phyloP scores from a whole-genome alignment of 1,139 yeast genomes.

The Hemisphaericaspora xylanilytica region DNA sequence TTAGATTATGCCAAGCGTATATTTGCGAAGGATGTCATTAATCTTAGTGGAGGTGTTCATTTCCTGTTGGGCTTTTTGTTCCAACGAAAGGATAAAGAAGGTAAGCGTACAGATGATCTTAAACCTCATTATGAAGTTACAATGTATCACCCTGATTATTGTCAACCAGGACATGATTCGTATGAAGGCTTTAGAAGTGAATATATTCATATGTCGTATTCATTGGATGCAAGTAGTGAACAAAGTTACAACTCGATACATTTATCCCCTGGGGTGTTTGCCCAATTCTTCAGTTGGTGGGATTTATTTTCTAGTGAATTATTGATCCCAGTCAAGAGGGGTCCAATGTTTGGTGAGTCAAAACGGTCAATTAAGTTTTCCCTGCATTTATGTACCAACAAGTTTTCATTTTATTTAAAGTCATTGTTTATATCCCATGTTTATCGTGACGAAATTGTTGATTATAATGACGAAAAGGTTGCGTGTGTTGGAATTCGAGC shows the following conservation, averaged over 20 bases:
- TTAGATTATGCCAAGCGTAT: slow-evolving; percentile 17
- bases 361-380: slow-evolving; percentile 40
- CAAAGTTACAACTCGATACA: slow-evolving; percentile 43
- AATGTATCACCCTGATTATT: slow-evolving; percentile 61
- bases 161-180: slow-evolving; percentile 41
- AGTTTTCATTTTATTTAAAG: slow-evolving; percentile 39
- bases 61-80: slow-evolving; percentile 59
- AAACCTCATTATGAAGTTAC: slow-evolving; percentile 71
- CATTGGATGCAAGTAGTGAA: slow-evolving; percentile 53
- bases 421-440: slow-evolving; percentile 43
- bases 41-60: slow-evolving; percentile 58
- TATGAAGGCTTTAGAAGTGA: slow-evolving; percentile 42
- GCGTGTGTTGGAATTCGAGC: slow-evolving; percentile 44
- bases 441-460: slow-evolving; percentile 29
- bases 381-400: slow-evolving; percentile 40
- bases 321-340: slow-evolving; percentile 42
- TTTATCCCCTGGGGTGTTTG: slow-evolving; percentile 38
- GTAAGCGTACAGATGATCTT: slow-evolving; percentile 50
- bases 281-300: slow-evolving; percentile 48
- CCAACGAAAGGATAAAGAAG: slow-evolving; percentile 44
- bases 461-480: slow-evolving; percentile 23
- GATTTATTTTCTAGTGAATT: slow-evolving; percentile 41
- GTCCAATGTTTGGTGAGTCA: slow-evolving; percentile 38
- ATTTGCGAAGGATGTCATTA: slow-evolving; percentile 54
- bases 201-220: slow-evolving; percentile 43